Evolutionary conservation across 2,329 filamentous ascomycete genomes (phyloP), one percentile per base, ranked within the genome.

Genomic region (Chaetomiaceae sp.): DNA sequence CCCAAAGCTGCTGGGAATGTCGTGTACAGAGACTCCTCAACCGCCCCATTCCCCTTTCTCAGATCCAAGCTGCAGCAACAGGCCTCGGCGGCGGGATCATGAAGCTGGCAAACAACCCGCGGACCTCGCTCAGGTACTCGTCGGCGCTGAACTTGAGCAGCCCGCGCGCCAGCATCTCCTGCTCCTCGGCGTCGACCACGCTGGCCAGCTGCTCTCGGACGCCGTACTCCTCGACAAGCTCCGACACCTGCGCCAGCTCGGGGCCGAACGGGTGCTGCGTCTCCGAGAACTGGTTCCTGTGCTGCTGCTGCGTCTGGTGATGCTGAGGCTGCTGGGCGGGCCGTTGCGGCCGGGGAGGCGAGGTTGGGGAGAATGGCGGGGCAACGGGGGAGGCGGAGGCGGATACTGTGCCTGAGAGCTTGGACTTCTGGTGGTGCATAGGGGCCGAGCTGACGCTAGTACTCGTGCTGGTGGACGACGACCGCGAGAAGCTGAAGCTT

Each of bases 161-260:
- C 2, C 89, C 89, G 57, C 82, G 83, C 22, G 79, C 76, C 55
- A 79, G 70, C 66, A 97, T 81, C 55, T 85, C 81, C 60, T 81
- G 75, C 64, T 89, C 80, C 69, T 95, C 90, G 51, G 89, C 87
- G 40, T 91, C 86, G 36, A 83, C 75, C 17, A 9, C 44, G 15
- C 19, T n/a, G 9, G 17, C 31, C 55, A 80, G 67, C 58, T 78
- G 72, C 34, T 82, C 78, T 58, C 80, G 78, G 27, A 83, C 77
- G 38, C 84, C 83, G 62, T 90, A 92, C 70, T 96, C 91, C 72
- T 97, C 94, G 0, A 87, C 92, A 15, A 96, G 81, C 71, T 97
- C 94, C 49, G 91, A 90, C 22, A 97, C 89, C 71, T 97, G 88
- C 53, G 89, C 90, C 49, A 97, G 76, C 71, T 99, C 94, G 47